Evolutionary conservation across 2,329 filamentous ascomycete species (phyloP).

Genomic region (Trichoderma cornu-damae): DNA sequence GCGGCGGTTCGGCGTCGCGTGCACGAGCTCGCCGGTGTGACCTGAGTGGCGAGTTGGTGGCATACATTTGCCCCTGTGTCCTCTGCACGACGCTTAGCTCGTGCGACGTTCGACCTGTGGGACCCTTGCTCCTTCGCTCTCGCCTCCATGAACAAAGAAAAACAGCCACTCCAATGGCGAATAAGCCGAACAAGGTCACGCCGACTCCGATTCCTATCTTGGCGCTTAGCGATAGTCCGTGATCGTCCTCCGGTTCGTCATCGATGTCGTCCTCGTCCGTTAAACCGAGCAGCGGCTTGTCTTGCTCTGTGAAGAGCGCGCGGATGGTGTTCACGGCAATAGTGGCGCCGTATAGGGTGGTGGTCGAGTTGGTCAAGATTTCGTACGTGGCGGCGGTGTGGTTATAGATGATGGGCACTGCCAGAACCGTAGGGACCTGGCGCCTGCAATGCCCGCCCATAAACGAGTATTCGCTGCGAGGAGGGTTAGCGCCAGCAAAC

Average conservation of each 20-base stretch:
- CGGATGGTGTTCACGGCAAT: conserved; percentile 36
- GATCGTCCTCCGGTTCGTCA: conserved; percentile 20
- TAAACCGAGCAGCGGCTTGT: conserved; percentile 33
- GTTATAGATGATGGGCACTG: conserved; percentile 36
- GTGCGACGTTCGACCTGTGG: conserved; percentile 15
- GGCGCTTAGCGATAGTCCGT: conserved; percentile 28
- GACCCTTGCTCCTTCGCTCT: conserved; percentile 6
- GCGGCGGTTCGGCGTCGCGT: conserved; percentile 28
- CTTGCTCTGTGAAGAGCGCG: conserved; percentile 35
- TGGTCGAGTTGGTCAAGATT: conserved; percentile 34
- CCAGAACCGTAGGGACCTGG: conserved; percentile 33
- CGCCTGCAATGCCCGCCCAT: conserved; percentile 34
- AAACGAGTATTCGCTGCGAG: conserved; percentile 32
- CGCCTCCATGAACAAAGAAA: conserved; percentile 27
- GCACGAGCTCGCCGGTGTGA: neutral
- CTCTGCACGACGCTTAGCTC: conserved; percentile 26
- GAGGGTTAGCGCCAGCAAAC: conserved; percentile 19
- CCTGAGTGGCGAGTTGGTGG: conserved; percentile 7
- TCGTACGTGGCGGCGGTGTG: conserved; percentile 33
- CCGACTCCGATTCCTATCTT: conserved; percentile 36
- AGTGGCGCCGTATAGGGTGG: conserved; percentile 35
- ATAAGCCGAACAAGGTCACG: conserved; percentile 28
- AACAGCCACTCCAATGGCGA: conserved; percentile 27
- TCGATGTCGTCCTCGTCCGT: conserved; percentile 31
- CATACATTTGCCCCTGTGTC: conserved; percentile 19